Evolutionary conservation across 2,329 filamentous ascomycete genomes (phyloP).

Genomic region (Beauveria sp.): DNA sequence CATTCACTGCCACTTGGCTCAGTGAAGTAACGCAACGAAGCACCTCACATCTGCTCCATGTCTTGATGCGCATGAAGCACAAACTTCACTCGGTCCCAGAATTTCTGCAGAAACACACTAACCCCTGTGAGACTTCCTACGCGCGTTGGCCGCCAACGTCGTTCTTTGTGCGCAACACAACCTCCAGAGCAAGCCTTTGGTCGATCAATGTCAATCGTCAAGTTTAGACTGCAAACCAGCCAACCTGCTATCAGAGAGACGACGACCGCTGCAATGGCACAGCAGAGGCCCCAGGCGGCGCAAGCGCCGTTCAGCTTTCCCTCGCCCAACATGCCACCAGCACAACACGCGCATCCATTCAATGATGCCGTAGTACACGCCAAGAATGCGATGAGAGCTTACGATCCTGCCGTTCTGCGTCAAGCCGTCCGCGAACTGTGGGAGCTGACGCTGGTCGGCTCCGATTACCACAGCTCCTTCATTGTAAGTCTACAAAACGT

Average conservation of each 20-base stretch:
- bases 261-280: neutral
- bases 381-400: conserved; percentile 25
- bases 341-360: neutral
- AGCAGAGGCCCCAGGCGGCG: neutral
- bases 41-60: too few species aligned
- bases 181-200: neutral
- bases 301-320: neutral
- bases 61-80: neutral
- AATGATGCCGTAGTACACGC: neutral
- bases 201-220: neutral
- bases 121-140: neutral
- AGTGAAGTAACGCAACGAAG: too few species aligned
- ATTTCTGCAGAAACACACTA: neutral
- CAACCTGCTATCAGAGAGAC: too few species aligned
- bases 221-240: neutral
- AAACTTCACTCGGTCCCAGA: neutral
- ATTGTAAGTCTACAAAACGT: conserved; percentile 31
- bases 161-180: neutral
- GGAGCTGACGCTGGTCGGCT: conserved; percentile 36
- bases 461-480: conserved; percentile 39
- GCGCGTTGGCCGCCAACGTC: neutral
- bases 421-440: conserved; percentile 37
- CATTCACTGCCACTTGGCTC: too few species aligned
- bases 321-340: neutral
- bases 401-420: conserved; percentile 32